Evolutionary conservation across 2,329 filamentous ascomycete genomes (phyloP).

Genomic region (Exophiala viscosa): DNA sequence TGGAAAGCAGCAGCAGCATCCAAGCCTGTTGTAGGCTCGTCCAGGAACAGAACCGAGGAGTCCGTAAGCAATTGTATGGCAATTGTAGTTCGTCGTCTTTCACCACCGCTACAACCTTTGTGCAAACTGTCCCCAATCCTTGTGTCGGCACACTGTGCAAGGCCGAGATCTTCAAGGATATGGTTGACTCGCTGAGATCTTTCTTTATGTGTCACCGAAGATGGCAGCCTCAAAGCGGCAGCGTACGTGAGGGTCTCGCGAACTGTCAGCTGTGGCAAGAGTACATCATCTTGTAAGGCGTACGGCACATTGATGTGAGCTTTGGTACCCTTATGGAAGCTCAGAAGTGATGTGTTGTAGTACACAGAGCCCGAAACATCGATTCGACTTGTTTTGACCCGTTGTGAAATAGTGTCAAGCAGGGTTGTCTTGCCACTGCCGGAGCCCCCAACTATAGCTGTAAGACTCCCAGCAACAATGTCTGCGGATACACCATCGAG

Average conservation of each 20-base stretch:
- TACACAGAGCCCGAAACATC: slow-evolving; percentile 61
- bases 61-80: slow-evolving; percentile 73
- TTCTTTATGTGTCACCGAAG: slow-evolving; percentile 62
- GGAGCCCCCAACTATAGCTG: slow-evolving; percentile 75
- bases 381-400: slow-evolving; percentile 58
- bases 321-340: not conserved
- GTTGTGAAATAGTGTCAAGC: slow-evolving; percentile 64
- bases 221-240: slow-evolving; percentile 63
- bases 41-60: slow-evolving; percentile 75
- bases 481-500: slow-evolving; percentile 62
- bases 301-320: slow-evolving; percentile 52
- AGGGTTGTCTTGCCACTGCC: slow-evolving; percentile 75
- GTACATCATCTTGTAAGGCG: slow-evolving; percentile 82
- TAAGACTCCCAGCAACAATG: slow-evolving; percentile 61
- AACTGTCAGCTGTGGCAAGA: slow-evolving; percentile 76
- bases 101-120: slow-evolving; percentile 71
- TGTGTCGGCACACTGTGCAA: slow-evolving; percentile 64
- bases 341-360: slow-evolving; percentile 33
- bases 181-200: slow-evolving; percentile 67
- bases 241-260: slow-evolving; percentile 75
- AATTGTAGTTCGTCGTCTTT: slow-evolving; percentile 66
- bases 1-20: slow-evolving; percentile 76
- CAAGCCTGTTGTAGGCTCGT: slow-evolving; percentile 78
- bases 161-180: slow-evolving; percentile 71
- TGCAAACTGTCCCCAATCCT: slow-evolving; percentile 75